Base-by-base conservation (phyloP, 805 yeast genomes). In the Cyberlindnera nakhonratchasimensis region DNA sequence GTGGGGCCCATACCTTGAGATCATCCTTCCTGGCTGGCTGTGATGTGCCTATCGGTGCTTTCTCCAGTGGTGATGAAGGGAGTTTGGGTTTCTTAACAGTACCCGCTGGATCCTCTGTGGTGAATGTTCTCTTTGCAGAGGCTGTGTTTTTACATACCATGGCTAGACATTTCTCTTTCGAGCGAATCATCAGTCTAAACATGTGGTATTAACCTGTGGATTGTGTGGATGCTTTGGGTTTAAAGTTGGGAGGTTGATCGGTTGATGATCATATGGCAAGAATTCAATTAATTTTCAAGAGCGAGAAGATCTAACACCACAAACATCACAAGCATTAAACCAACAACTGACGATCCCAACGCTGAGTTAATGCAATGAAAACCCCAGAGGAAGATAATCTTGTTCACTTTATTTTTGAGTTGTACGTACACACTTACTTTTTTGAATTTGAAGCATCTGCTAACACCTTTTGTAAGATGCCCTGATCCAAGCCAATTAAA, bases 101-200 rank as follows among this genome's bases (percentile, higher is more conserved):
- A 7, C 6, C 33, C 8, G 10, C 29, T 4, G 29, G 19, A 8
- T 22, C 16, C 17, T 34, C 30, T 24, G 37, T 25, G n/a, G 37
- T n/a, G 22, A 34, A 8, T 13, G 41, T 18, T 23, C 30, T 29
- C n/a, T 36, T 34, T 14, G 29, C 17, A 5, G 28, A 7, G 6
- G 12, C n/a, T n/a, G n/a, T n/a, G n/a, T n/a, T n/a, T n/a, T n/a
- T n/a, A n/a, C n/a, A n/a, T n/a, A n/a, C n/a, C n/a, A n/a, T n/a
- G n/a, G 48, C 32, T 28, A 64, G 54, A 14, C 45, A 45, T 1
- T 43, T 29, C 2, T 50, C 42, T 3, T 57, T 39, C 1, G 61
- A 39, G 2, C 45, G 51, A 41, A 61, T 58, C 63, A 65, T 63
- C 22, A 10, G 30, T 29, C 44, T 34, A 11, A 32, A 17, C 48